Evolutionary conservation across 768 basidiomycete genomes (phyloP), one percentile per base, ranked within the genome.

Genomic region (Tricholoma terreum): DNA sequence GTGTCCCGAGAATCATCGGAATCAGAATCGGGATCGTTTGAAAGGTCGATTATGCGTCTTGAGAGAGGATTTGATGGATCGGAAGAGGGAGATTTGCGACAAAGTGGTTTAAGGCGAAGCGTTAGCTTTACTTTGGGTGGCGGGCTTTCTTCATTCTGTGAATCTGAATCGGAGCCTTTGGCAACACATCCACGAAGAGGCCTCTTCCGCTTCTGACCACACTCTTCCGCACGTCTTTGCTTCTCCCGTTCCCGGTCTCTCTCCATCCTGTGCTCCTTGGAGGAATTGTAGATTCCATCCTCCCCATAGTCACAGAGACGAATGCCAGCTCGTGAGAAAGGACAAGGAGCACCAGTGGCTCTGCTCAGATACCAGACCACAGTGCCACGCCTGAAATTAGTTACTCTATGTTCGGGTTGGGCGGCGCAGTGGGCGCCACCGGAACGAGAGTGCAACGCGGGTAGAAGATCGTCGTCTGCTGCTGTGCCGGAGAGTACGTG

Each of bases 291-390:
- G 63, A 71, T 81, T 33, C 80, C 80, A 56, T 77, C 74, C 66
- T 84, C 81, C 17, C 74, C 76, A 67, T 88, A 89, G 45, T 90
- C 84, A 67, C 81, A 86, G 3, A 89, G 78, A 35, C 84, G 78
- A 50, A 92, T 86, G n/a, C 88, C 87, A 1, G 81, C 85, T 57
- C 84, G 78, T 5, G 85, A 74, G 67, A 92, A 92, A 4, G 89
- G 89, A 70, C 89, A 91, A 0, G 85, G 83, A 6, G 84, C 80
- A 50, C 90, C 90, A 8, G 88, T 84, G 15, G 86, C 87, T 62
- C 83, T 81, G 67, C 84, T 85, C 57, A 92, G 78, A 69, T 90
- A 92, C 88, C 88, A 92, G 14, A 92, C 88, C 65, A 83, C 82
- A 43, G 89, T 92, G 30, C 90, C 90, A 34, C 85, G 80, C 56